A percentile compares a stretch with the other conserved stretches of the same genome.
Evolutionary conservation across 2,329 filamentous ascomycete species (phyloP).

Genomic region (Parasarocladium wereldwijsianum): DNA sequence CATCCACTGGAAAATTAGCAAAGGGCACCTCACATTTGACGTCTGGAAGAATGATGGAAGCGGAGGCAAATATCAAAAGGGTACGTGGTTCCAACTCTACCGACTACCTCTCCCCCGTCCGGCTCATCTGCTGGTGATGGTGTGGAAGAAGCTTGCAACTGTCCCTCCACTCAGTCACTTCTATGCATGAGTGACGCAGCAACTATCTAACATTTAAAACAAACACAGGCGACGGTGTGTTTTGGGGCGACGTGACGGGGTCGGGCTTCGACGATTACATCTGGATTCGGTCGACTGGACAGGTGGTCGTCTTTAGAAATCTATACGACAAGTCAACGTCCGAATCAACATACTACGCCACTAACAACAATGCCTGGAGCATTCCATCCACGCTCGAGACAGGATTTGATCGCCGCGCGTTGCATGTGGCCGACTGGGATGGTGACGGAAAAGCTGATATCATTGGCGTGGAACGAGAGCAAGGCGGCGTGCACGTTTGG

Average conservation of each 20-base stretch:
- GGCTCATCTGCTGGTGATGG: no score
- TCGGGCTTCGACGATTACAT: slow-evolving; percentile 8
- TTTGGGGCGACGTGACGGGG: slow-evolving; percentile 3
- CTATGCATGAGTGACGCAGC: no score
- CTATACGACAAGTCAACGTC: not conserved
- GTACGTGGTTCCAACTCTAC: no score
- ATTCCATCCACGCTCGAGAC: slow-evolving; percentile 2
- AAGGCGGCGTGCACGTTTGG: slow-evolving; percentile 12
- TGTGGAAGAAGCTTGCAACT: no score
- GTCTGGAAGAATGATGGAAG: slow-evolving; percentile 1
- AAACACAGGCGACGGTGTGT: slow-evolving; percentile 1
- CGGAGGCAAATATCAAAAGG: not conserved
- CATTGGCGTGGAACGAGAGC: slow-evolving; percentile 14
- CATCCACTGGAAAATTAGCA: slow-evolving; percentile 1
- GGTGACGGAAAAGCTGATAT: slow-evolving; percentile 20
- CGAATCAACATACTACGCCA: not conserved
- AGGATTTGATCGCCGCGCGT: slow-evolving; percentile 11
- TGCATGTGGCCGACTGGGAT: slow-evolving; percentile 22
- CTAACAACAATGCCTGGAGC: slow-evolving; percentile 1
- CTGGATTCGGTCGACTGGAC: slow-evolving; percentile 7
- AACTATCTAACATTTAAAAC: no score
- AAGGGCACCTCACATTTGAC: not conserved
- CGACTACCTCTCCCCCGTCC: no score
- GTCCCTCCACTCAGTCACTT: no score
- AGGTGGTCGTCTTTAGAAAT: slow-evolving; percentile 6